A percentile compares a stretch with the other conserved stretches of the same genome.
Evolutionary conservation across 768 basidiomycete genomes (phyloP).

Genomic region (Tricholoma matsutake): DNA sequence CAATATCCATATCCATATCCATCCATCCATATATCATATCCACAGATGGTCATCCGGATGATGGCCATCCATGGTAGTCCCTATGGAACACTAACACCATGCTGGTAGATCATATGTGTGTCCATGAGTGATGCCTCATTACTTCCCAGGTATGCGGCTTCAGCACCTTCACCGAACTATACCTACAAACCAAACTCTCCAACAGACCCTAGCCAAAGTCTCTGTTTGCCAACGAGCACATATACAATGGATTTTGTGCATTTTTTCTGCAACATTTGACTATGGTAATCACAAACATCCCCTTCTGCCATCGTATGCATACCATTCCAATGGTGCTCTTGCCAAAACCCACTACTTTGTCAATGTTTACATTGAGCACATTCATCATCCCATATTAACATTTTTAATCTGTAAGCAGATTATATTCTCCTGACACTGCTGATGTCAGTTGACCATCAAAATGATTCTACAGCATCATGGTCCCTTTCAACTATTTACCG

Average conservation of each 20-base stretch:
- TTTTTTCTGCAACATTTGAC: too few species aligned
- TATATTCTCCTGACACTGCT: constrained; percentile 6
- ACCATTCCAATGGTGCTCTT: constrained; percentile 28
- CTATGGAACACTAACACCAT: too few species aligned
- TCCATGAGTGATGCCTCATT: neutral
- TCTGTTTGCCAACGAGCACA: constrained; percentile 32
- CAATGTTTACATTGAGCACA: constrained; percentile 38
- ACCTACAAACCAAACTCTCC: constrained; percentile 51
- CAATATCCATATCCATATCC: too few species aligned
- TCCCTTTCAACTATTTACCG: constrained; percentile 52
- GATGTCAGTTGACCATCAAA: neutral
- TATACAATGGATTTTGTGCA: constrained; percentile 41
- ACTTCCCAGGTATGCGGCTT: constrained; percentile 41
- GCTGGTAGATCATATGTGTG: neutral
- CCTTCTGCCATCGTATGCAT: constrained; percentile 25
- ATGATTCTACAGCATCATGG: constrained; percentile 2
- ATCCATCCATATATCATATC: too few species aligned
- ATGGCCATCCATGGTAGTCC: too few species aligned
- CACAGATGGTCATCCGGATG: too few species aligned
- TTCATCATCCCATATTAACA: constrained; percentile 35
- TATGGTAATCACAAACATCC: too few species aligned
- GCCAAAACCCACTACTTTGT: constrained; percentile 45
- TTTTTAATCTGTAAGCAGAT: constrained; percentile 41
- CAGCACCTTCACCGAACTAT: constrained; percentile 54
- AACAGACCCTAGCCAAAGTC: constrained; percentile 38